Conservation (phyloP, 257 asterid genomes). For the Rubia yunnanensis region DNA sequence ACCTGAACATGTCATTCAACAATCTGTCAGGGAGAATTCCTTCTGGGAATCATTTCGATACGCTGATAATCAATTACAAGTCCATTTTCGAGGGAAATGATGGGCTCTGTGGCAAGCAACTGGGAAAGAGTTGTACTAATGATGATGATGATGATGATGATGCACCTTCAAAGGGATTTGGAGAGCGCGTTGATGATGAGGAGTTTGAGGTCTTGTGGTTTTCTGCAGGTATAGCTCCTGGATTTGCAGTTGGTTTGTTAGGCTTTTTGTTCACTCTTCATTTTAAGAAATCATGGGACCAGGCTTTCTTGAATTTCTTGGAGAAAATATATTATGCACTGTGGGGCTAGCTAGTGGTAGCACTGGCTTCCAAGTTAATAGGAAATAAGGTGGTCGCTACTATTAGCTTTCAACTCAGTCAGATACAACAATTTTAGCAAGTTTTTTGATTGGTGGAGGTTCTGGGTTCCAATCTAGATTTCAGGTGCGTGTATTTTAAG, state of each 20-base stretch:
- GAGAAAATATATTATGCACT: background rate
- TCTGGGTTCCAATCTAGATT: no score
- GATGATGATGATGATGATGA: background rate
- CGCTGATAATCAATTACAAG: background rate
- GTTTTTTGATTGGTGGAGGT: no score
- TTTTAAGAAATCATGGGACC: background rate
- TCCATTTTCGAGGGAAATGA: background rate
- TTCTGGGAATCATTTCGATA: background rate
- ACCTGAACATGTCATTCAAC: background rate
- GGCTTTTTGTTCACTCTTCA: background rate
- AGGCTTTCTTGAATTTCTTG: background rate
- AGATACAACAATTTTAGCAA: no score
- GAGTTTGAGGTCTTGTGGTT: background rate
- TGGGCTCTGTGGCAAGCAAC: background rate
- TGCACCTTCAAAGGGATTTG: background rate
- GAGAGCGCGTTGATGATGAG: background rate
- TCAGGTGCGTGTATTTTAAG: no score
- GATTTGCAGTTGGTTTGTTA: background rate
- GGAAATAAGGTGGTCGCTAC: background rate
- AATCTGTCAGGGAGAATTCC: background rate
- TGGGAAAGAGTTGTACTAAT: background rate
- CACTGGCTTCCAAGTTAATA: background rate
- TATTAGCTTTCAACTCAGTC: no score
- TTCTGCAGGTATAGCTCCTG: background rate
- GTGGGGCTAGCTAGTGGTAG: background rate